Evolutionary conservation across 208 protist species (phyloP).

Genomic region (Polymyxa betae): DNA sequence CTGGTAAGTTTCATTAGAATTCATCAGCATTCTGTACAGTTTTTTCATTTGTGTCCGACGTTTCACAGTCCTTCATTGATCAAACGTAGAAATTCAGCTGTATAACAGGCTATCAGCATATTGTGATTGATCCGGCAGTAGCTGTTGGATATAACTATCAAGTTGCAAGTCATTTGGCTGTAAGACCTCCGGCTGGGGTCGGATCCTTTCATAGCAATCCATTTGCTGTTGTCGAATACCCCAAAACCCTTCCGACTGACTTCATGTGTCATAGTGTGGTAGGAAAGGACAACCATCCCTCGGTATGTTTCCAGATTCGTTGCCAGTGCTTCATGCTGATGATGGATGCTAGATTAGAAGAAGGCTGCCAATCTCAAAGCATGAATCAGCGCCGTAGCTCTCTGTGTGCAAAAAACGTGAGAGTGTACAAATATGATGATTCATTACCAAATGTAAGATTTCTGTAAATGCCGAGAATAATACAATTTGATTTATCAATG

Average conservation of each 20-base stretch:
- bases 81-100: not conserved
- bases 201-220: not conserved
- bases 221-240: not conserved
- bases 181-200: not conserved
- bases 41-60: too few relatives aligned
- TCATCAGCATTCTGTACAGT: not conserved
- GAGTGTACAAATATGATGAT: too few relatives aligned
- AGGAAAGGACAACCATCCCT: not conserved
- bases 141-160: not conserved
- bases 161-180: not conserved
- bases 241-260: not conserved
- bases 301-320: not conserved
- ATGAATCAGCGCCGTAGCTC: too few relatives aligned
- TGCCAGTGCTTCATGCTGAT: too few relatives aligned
- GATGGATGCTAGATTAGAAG: too few relatives aligned
- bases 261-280: not conserved
- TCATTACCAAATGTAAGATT: too few relatives aligned
- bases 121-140: not conserved
- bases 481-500: too few relatives aligned
- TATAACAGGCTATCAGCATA: not conserved
- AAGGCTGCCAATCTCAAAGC: too few relatives aligned
- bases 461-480: too few relatives aligned
- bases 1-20: not conserved
- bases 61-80: too few relatives aligned
- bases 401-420: too few relatives aligned